Conservation (phyloP, 768 basidiomycete species). For the Rhodotorula graminis region DNA sequence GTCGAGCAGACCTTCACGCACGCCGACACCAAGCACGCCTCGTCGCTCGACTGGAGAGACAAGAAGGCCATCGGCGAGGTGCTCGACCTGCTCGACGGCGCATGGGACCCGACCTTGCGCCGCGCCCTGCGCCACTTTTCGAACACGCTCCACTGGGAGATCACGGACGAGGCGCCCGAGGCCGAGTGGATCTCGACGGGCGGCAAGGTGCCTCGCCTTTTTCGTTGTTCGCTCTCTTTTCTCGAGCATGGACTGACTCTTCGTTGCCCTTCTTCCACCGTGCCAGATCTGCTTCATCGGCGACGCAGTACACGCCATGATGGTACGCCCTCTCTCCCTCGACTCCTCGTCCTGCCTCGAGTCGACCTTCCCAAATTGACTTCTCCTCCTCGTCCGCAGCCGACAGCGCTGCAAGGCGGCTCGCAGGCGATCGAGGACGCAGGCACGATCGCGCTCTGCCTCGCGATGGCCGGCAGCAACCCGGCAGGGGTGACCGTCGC, state of each 20-base stretch:
- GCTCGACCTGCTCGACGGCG: not conserved
- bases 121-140: constrained; percentile 14
- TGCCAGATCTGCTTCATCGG: constrained; percentile 20
- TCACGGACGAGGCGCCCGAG: constrained; percentile 23
- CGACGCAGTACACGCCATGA: constrained; percentile 20
- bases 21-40: not conserved
- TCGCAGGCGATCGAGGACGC: constrained; percentile 36
- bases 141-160: constrained; percentile 28
- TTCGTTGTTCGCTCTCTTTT: too few relatives aligned
- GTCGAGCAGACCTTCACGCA: constrained; percentile 22
- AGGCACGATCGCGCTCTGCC: constrained; percentile 28
- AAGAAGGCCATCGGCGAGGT: constrained; percentile 5
- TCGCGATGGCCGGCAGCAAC: constrained; percentile 17
- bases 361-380: not conserved
- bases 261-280: not conserved
- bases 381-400: not conserved
- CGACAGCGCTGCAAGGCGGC: constrained; percentile 34
- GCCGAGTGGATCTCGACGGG: constrained; percentile 23
- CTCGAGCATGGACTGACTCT: too few relatives aligned
- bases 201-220: constrained; percentile 27
- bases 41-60: constrained; percentile 21
- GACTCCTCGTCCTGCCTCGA: not conserved
- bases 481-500: constrained; percentile 11
- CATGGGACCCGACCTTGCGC: constrained; percentile 29
- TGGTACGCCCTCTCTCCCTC: not conserved